A percentile compares a stretch with the other conserved stretches of the same genome.
These are phyloP conservation scores for Rhizophlyctis rosea DNA, from an alignment of 192 early-diverging fungal genomes.

Conservation along the genomic window DNA sequence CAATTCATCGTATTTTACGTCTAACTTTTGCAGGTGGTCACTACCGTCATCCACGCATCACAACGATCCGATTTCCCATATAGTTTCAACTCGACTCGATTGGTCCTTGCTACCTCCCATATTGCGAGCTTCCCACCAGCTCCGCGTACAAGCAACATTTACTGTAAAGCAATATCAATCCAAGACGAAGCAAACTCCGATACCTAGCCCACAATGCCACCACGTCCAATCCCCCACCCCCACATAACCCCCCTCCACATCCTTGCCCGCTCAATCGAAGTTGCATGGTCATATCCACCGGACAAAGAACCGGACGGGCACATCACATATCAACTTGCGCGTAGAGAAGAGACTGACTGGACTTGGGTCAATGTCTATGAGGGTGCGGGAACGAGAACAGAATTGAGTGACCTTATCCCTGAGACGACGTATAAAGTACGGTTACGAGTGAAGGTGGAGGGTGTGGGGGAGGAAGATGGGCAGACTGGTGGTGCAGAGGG, in stretches of 20 bases:
- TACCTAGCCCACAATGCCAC: no score
- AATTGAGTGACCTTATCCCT: constrained; percentile 41
- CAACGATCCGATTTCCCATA: no score
- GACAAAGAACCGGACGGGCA: not conserved
- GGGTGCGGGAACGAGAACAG: constrained; percentile 26
- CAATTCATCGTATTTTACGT: no score
- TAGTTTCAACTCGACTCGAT: no score
- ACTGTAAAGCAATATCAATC: no score
- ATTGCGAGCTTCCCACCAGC: no score
- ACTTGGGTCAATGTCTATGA: constrained; percentile 39
- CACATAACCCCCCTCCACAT: not conserved
- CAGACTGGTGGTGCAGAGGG: constrained; percentile 8
- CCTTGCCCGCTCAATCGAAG: not conserved
- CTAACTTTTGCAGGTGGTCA: no score
- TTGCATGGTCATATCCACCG: not conserved
- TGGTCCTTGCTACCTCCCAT: no score
- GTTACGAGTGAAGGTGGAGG: constrained; percentile 27
- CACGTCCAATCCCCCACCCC: not conserved
- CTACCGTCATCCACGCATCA: no score
- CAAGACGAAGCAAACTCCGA: no score
- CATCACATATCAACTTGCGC: constrained; percentile 26
- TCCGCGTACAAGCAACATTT: no score
- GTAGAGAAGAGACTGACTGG: constrained; percentile 35
- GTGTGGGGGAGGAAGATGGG: constrained; percentile 22
- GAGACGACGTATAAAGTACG: constrained; percentile 42